phyloP scores from a whole-genome alignment of 2,329 filamentous ascomycete species.

The Colletotrichum magnum region DNA sequence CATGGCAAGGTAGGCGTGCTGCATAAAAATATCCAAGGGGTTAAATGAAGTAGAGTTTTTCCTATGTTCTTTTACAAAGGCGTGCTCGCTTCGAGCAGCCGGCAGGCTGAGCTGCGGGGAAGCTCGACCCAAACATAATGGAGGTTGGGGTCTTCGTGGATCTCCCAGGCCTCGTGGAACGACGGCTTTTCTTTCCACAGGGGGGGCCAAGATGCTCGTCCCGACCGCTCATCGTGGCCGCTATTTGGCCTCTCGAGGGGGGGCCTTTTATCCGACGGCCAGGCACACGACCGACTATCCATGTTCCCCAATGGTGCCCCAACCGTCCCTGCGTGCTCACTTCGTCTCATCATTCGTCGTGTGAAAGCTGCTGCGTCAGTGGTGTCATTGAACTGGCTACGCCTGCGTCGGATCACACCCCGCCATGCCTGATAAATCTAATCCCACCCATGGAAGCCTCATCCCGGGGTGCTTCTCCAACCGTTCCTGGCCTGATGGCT shows the following conservation, averaged over 20 bases:
- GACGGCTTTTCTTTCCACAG: conserved; percentile 29
- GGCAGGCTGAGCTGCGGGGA: conserved; percentile 29
- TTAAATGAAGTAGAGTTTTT: too few species aligned
- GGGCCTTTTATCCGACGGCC: conserved; percentile 35
- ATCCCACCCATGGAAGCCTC: conserved; percentile 25
- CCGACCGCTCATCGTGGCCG: not conserved
- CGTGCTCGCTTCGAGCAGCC: conserved; percentile 19
- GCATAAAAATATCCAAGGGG: too few species aligned
- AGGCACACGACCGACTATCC: conserved; percentile 15
- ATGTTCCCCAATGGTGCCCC: conserved; percentile 8
- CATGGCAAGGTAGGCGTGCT: not conserved
- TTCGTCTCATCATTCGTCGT: conserved; percentile 23
- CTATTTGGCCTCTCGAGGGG: not conserved
- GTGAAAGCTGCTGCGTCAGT: not conserved
- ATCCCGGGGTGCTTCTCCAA: conserved; percentile 26
- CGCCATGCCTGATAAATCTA: conserved; percentile 18
- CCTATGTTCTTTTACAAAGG: too few species aligned
- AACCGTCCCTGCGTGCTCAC: conserved; percentile 13
- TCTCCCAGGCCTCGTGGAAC: not conserved
- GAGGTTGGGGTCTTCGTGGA: conserved; percentile 13
- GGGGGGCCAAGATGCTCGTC: not conserved
- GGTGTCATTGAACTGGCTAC: conserved; percentile 20
- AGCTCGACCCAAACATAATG: conserved; percentile 16
- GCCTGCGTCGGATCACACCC: conserved; percentile 10
- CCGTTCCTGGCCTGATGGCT: conserved; percentile 24